Conservation (phyloP, 2,329 filamentous ascomycete species). For the Fusarium proliferatum region DNA sequence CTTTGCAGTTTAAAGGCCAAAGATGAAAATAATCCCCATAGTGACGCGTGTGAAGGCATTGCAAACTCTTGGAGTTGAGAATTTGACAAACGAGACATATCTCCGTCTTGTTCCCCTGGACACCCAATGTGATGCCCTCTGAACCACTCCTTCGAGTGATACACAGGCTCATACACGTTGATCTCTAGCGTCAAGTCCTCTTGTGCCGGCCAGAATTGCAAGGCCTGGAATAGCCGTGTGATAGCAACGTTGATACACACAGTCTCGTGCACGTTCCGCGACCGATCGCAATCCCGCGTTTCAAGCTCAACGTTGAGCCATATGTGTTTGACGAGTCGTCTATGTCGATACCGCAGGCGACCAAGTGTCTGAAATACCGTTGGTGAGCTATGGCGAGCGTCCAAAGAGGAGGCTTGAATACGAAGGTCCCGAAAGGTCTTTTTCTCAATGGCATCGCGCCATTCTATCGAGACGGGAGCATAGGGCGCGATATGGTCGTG, state of each 20-base stretch:
- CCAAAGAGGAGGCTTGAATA: background rate
- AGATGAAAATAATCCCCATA: background rate
- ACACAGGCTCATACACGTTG: background rate
- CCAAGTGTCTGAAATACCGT: background rate
- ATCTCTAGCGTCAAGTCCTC: background rate
- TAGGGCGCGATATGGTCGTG: background rate
- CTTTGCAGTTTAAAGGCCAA: background rate
- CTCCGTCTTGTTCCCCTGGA: background rate
- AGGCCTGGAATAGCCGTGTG: fast-evolving
- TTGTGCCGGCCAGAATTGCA: background rate
- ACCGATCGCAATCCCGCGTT: background rate
- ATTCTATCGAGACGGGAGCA: background rate
- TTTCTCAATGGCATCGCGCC: background rate
- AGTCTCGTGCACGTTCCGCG: background rate
- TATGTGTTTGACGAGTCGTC: background rate
- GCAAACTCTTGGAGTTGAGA: background rate
- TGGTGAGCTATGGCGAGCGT: fast-evolving
- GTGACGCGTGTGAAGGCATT: background rate
- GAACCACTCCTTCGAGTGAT: background rate
- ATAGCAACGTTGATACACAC: background rate
- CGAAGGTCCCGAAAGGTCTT: background rate
- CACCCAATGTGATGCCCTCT: background rate
- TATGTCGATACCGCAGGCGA: fast-evolving
- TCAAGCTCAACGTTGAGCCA: background rate
- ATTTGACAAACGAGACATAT: background rate